These are phyloP conservation scores for Monascus ruber DNA, from an alignment of 2,329 filamentous ascomycete genomes.

Conservation along the genomic window DNA sequence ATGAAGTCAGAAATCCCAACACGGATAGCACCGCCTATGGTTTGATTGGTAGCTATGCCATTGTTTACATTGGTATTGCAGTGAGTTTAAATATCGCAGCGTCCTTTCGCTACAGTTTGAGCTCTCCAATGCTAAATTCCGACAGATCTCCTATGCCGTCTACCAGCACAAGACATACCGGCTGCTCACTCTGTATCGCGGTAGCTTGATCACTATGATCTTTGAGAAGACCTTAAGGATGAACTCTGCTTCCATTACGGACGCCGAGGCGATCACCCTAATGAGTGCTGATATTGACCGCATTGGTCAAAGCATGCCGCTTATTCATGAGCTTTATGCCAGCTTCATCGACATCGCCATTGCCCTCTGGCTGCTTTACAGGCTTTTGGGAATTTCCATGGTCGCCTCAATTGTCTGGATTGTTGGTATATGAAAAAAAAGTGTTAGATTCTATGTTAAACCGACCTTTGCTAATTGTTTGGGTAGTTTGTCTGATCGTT, in stretches of 20 bases:
- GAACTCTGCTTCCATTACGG: constrained; percentile 5
- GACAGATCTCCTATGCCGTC: constrained; percentile 19
- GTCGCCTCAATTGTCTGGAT: constrained; percentile 9
- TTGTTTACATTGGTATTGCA: constrained; percentile 16
- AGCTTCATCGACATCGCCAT: constrained; percentile 7
- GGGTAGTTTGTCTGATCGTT: constrained; percentile 3
- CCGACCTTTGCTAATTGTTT: too few species aligned
- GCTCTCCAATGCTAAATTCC: not conserved
- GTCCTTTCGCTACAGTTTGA: not conserved
- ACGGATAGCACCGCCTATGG: constrained; percentile 11
- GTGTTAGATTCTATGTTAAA: too few species aligned
- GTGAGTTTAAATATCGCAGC: constrained; percentile 4
- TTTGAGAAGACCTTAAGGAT: constrained; percentile 21
- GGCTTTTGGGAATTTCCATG: constrained; percentile 12
- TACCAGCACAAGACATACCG: constrained; percentile 32
- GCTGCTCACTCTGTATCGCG: constrained; percentile 9
- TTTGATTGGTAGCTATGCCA: constrained; percentile 14
- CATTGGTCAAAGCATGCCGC: constrained; percentile 10
- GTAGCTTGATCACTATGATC: constrained; percentile 19
- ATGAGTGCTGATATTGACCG: constrained; percentile 24
- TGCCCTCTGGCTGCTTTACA: constrained; percentile 9
- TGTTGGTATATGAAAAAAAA: too few species aligned
- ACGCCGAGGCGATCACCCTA: constrained; percentile 17
- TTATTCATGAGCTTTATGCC: constrained; percentile 18
- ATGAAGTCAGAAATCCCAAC: constrained; percentile 1